A percentile compares a stretch with the other conserved stretches of the same genome.
Evolutionary conservation across 2,329 filamentous ascomycete species (phyloP).

Genomic region (Cladophialophora chaetospira): DNA sequence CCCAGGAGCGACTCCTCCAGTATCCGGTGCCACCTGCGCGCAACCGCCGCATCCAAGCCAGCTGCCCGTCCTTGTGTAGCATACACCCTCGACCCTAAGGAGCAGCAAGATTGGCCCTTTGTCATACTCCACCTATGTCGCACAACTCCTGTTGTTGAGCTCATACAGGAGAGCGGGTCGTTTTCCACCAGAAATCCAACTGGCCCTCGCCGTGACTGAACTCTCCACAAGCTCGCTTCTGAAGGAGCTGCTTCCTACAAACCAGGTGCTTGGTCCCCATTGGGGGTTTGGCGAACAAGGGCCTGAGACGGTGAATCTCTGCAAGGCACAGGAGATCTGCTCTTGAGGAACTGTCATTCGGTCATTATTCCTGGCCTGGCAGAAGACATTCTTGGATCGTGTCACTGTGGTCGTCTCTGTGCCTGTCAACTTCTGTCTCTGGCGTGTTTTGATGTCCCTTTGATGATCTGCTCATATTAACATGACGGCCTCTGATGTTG

Average conservation of each 20-base stretch:
- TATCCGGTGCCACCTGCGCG: conserved; percentile 2
- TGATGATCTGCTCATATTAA: conserved; percentile 35
- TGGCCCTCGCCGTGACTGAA: conserved; percentile 17
- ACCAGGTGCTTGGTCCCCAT: conserved; percentile 14
- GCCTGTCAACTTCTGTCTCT: conserved; percentile 18
- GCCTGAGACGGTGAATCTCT: conserved; percentile 9
- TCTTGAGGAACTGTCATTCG: conserved; percentile 11
- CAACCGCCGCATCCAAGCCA: conserved; percentile 2
- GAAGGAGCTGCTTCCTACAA: conserved; percentile 1
- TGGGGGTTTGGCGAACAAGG: not conserved
- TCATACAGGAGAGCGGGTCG: not conserved
- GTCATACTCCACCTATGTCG: conserved; percentile 25
- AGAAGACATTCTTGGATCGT: conserved; percentile 12
- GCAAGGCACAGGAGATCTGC: conserved; percentile 9
- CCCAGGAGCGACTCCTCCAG: not conserved
- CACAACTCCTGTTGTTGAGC: conserved; percentile 13
- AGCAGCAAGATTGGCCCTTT: conserved; percentile 16
- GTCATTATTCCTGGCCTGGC: conserved; percentile 11
- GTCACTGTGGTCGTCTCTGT: conserved; percentile 24
- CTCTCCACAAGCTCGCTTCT: conserved; percentile 1
- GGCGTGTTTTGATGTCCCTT: conserved; percentile 22
- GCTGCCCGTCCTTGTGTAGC: conserved; percentile 5
- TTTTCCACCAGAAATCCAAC: conserved; percentile 8
- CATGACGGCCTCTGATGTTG: conserved; percentile 39
- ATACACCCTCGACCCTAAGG: not conserved